Base-by-base conservation (phyloP, 345 rosid species). In the Toxicodendron radicans region DNA sequence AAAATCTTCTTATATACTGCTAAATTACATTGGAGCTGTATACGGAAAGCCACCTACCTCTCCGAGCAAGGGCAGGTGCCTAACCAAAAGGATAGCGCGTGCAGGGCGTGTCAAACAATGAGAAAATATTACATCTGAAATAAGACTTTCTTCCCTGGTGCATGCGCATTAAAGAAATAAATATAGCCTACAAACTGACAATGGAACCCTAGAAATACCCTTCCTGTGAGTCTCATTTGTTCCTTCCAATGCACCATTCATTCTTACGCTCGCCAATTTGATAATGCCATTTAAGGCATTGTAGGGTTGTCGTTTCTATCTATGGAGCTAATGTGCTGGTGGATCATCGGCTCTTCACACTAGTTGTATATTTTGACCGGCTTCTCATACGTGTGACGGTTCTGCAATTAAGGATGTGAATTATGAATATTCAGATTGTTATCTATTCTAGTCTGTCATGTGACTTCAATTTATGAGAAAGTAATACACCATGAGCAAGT, bases 321-420 rank as follows among this genome's bases (percentile, higher is more conserved):
- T 53, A 65, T 38, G 8, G 43, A 6, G 46, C 68, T 60, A 30
- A 45, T 21, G 52, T 58, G 81, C 75, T 23, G 54, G 20, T 32
- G 76, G 77, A 70, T 53, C 66, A 66, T 64, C 74, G n/a, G 72
- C 81, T 61, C 75, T 74, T 38, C 64, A 53, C 20, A 66, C 83
- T 85, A 86, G 68, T 86, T 87, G 85, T 87, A 85, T 72, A 87
- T 87, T 73, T 81, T 87, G 66, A 87, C 89, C 2, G 91, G 84
- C 85, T 85, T 87, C 81, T 85, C 91, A 68, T 21, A 80, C 0
- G 86, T 75, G 76, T 83, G 89, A n/a, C 91, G 91, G 73, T 82
- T 87, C 91, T 87, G 84, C 84, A 80, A 68, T 10, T 72, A 60
- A 27, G 2, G 59, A 45, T 21, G 38, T 21, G 24, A 68, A 46